phyloP scores from a whole-genome alignment of 352 stramenopile species.

The Aphanomyces cochlioides region DNA sequence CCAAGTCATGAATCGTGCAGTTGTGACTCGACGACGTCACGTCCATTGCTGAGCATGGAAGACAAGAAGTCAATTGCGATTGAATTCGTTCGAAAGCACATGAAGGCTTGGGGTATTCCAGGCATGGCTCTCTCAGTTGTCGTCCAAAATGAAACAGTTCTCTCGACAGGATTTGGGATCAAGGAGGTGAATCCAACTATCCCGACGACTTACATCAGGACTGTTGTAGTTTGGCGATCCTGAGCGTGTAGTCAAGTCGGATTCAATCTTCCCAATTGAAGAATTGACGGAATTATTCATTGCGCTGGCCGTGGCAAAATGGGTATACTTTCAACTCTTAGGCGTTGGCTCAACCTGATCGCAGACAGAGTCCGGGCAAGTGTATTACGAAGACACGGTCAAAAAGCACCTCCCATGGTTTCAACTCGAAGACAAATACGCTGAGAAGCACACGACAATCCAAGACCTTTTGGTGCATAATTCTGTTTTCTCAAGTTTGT shows the following conservation, averaged over 20 bases:
- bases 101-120: not conserved
- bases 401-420: constrained; percentile 52
- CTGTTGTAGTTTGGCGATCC: constrained; percentile 18
- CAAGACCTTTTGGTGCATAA: constrained; percentile 57
- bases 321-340: constrained; percentile 30
- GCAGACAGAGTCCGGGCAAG: constrained; percentile 44
- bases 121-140: constrained; percentile 14
- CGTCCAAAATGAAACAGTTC: constrained; percentile 1
- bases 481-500: constrained; percentile 38
- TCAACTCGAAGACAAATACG: constrained; percentile 55
- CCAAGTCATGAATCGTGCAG: too few relatives aligned
- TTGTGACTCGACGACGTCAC: too few relatives aligned
- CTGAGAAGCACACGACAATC: constrained; percentile 35
- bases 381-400: constrained; percentile 50
- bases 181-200: constrained; percentile 10
- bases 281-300: constrained; percentile 65
- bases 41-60: not conserved
- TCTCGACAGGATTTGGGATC: constrained; percentile 10
- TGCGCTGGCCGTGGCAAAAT: constrained; percentile 33
- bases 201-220: not conserved
- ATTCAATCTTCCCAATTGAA: constrained; percentile 60
- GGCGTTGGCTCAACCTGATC: not conserved
- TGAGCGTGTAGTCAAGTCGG: constrained; percentile 36
- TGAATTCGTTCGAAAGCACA: constrained; percentile 12
- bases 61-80: constrained; percentile 1